Base-by-base conservation (phyloP, 1,284 basidiomycete genomes). In the Sporisorium exsertum region DNA sequence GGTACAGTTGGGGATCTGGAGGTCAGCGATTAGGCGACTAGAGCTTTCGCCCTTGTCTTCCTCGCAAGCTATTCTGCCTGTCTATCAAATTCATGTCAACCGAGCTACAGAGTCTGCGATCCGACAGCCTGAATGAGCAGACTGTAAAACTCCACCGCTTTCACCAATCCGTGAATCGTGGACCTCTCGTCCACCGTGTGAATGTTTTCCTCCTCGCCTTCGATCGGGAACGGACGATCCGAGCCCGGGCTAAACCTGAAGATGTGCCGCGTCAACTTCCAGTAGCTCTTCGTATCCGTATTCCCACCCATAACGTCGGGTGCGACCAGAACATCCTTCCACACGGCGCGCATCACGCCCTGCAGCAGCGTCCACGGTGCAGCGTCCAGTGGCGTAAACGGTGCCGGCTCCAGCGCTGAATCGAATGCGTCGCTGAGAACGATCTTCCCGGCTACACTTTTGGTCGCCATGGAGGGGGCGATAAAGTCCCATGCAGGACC, bases 131-230 rank as follows among this genome's bases (percentile, higher is more conserved):
- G 81, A n/a, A 89, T 78, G 15, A 89, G 83, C 74, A 88, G 85
- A 78, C 87, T 87, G 82, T 87, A 89, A 82, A 88, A 89, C 27
- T 85, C 73, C 22, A 87, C 87, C 12, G 87, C 86, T 51, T 85
- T 86, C 43, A 88, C 83, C 67, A 88, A 86, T 0, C 85, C 87
- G 29, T 83, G 65, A 27, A 81, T 84, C 32, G 61, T 56, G 67
- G 63, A 73, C 87, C 88, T 86, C 87, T 91, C 90, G 68, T 91
- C 89, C 43, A 91, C 89, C 0, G 92, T 92, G 83, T 93, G 92
- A 13, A 82, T 64, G 72, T 76, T 64, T 86, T 86, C n/a, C 86
- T 86, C 26, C 29, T 77, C 68, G 27, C 64, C 57, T 29, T 57
- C 46, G 57, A 75, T 70, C 2, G 72, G 72, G 64, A 75, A 75